A percentile compares a stretch with the other conserved stretches of the same genome.
Evolutionary conservation across 2,329 filamentous ascomycete species (phyloP).

Genomic region (Talaromyces sp.): DNA sequence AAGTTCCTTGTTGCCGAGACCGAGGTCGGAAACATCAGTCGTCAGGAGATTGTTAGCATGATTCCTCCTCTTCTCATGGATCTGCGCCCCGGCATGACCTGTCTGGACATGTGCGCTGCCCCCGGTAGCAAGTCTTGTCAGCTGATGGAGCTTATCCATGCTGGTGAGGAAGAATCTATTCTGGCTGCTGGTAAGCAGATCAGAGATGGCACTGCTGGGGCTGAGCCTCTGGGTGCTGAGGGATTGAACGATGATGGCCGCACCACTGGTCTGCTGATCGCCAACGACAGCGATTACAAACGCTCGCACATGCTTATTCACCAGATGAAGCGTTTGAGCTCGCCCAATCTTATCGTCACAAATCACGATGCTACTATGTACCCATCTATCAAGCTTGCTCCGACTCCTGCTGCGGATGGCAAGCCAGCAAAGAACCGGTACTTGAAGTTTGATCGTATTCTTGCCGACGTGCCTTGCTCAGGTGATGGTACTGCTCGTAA

Average conservation of each 20-base stretch:
- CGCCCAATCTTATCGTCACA: slow-evolving; percentile 93
- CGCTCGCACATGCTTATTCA: slow-evolving; percentile 96
- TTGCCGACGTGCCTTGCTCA: slow-evolving; percentile 95
- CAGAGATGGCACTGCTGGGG: slow-evolving; percentile 62
- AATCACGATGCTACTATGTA: slow-evolving; percentile 98
- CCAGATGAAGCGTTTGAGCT: slow-evolving; percentile 95
- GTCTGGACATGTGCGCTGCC: slow-evolving; percentile 93
- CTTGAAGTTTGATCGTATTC: slow-evolving; percentile 93
- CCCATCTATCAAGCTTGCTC: slow-evolving; percentile 83
- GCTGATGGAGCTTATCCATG: slow-evolving; percentile 90
- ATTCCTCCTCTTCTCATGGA: slow-evolving; percentile 95
- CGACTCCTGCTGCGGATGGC: slow-evolving; percentile 57
- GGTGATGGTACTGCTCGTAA: slow-evolving; percentile 93
- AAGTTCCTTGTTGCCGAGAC: slow-evolving; percentile 98
- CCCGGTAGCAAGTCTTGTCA: slow-evolving; percentile 97
- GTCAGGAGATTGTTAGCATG: slow-evolving; percentile 98
- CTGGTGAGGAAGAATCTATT: slow-evolving; percentile 86
- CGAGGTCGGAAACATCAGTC: slow-evolving; percentile 93
- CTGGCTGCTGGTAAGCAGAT: slow-evolving; percentile 68
- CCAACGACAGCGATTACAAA: slow-evolving; percentile 96
- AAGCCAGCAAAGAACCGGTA: slow-evolving; percentile 64
- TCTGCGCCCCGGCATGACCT: slow-evolving; percentile 84
- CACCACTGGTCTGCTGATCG: slow-evolving; percentile 87
- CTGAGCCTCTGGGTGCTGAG: slow-evolving; percentile 52
- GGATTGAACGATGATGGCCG: slow-evolving; percentile 73